phyloP scores from a whole-genome alignment of 228 moss, liverwort and hornwort species.

The Sphagnum fallax region DNA sequence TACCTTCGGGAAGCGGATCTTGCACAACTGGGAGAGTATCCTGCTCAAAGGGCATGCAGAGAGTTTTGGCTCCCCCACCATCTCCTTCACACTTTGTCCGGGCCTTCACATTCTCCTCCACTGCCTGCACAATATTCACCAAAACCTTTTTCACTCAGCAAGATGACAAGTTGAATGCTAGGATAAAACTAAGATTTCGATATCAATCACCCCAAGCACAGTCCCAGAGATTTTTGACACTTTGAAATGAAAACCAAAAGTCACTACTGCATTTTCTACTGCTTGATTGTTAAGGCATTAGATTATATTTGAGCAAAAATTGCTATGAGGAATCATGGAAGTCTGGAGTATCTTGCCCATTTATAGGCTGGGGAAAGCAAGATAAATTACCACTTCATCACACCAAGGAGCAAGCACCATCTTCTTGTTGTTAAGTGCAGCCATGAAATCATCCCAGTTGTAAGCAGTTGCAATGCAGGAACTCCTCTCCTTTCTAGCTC shows the following conservation, averaged over 20 bases:
- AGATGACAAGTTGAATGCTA: no score
- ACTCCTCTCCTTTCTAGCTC: conserved; percentile 49
- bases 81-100: conserved; percentile 59
- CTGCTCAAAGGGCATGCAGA: conserved; percentile 93
- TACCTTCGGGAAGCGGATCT: conserved; percentile 69
- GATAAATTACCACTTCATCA: conserved; percentile 58
- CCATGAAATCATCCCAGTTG: conserved; percentile 70
- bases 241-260: no score
- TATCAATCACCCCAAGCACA: no score
- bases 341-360: no score
- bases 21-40: conserved; percentile 72
- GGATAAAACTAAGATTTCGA: no score
- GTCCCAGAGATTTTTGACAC: neutral
- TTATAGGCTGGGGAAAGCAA: no score
- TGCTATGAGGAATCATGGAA: no score
- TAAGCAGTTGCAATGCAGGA: conserved; percentile 45
- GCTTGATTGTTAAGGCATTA: no score
- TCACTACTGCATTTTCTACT: neutral
- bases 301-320: no score
- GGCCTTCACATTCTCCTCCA: conserved; percentile 82
- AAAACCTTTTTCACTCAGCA: no score
- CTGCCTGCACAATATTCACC: conserved; percentile 31
- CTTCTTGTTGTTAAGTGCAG: conserved; percentile 72
- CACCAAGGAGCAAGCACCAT: conserved; percentile 99
- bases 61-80: conserved; percentile 81